Evolutionary conservation across 2,329 filamentous ascomycete species (phyloP), one percentile per base, ranked within the genome.

Genomic region (Trichophyton equinum): DNA sequence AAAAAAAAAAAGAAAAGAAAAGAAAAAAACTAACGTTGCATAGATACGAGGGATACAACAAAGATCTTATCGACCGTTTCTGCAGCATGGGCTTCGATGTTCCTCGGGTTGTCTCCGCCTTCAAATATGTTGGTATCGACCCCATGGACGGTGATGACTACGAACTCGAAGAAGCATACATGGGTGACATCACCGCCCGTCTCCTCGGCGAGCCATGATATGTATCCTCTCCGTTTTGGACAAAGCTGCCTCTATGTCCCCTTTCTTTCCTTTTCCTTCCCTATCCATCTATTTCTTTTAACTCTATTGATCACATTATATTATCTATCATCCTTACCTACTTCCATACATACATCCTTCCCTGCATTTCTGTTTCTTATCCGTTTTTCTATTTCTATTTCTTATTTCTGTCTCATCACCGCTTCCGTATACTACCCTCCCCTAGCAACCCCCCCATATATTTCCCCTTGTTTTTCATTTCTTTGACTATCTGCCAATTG

Each of bases 81-180:
- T 84, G 88, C 15, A 82, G 79, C 67, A 97, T 97, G 92, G 92
- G 92, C 9, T 97, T 97, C 68, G 85, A 90, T 61, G 82, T 95
- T 1, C 88, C 91, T 57, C 81, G 82, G n/a, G 90, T 97, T 1
- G 90, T 96, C 0, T 82, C 87, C 8, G 89, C 90, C 0, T 95
- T 96, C 69, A 81, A 86, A 59, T 88, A 82, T 63, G 85, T 94
- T 6, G 88, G 89, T 4, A 91, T 96, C 66, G 88, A 92, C 64
- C 82, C 83, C 18, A 89, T 87, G 66, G 82, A 81, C 27, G 91
- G 91, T 0, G 79, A 86, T 66, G 88, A 94, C 70, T 94, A 95
- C 71, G 85, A 89, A 68, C 77, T 96, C n/a, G 89, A 95, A 70
- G 88, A 94, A 68, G 90, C 86, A 1, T 91, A 91, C 67, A 89